phyloP scores from a whole-genome alignment of 306 rosid genomes.

The Dryas alaskensis region DNA sequence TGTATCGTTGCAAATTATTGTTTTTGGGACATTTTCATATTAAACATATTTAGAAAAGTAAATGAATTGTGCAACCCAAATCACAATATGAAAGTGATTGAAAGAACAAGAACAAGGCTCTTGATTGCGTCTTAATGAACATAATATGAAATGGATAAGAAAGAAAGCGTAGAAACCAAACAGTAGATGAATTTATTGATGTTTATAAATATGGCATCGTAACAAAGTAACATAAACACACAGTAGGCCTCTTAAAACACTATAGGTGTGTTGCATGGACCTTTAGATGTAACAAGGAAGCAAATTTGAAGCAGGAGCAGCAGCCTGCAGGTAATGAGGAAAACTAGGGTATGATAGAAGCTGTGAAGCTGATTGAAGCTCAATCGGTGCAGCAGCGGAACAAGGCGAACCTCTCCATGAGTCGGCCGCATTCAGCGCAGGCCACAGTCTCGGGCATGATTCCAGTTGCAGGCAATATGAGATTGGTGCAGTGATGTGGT shows the following conservation, averaged over 20 bases:
- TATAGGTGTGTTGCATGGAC: background rate
- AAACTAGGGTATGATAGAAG: background rate
- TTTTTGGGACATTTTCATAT: no score
- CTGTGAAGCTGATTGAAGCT: background rate
- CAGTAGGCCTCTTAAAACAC: background rate
- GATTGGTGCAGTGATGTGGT: conserved; percentile 34
- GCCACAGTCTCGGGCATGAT: conserved; percentile 33
- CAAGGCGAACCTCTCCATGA: conserved; percentile 38
- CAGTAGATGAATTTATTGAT: background rate
- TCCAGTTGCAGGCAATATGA: conserved; percentile 31
- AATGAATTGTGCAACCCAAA: no score
- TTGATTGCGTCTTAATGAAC: no score
- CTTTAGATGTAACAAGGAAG: background rate
- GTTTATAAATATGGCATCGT: background rate
- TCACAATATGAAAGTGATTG: no score
- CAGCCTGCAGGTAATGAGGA: background rate
- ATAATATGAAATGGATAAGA: no score
- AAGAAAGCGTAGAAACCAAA: no score
- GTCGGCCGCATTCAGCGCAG: conserved; percentile 32
- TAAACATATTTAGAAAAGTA: no score
- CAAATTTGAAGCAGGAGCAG: background rate
- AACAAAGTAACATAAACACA: background rate
- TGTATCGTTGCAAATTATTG: no score
- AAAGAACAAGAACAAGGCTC: no score
- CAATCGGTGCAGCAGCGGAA: conserved; percentile 40